Evolutionary conservation across 371 early-diverging fungal genomes (phyloP).

Genomic region (Actinomortierella ambigua): DNA sequence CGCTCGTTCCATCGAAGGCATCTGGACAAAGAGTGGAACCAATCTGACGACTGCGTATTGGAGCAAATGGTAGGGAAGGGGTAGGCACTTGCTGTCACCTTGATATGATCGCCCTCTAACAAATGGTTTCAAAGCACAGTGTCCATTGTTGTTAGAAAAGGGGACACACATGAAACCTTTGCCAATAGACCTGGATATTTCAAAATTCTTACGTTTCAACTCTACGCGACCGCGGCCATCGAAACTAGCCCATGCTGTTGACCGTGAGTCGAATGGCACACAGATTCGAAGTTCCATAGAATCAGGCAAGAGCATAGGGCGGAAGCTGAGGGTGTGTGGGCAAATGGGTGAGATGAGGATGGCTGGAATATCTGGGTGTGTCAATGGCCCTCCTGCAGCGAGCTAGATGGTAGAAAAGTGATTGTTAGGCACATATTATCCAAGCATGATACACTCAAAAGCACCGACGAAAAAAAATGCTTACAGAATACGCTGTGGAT

Average conservation of each 20-base stretch:
- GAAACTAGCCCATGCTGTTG: slow-evolving; percentile 81
- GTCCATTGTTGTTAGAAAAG: background rate
- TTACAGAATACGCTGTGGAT: slow-evolving; percentile 91
- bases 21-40: slow-evolving; percentile 79
- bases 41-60: slow-evolving; percentile 76
- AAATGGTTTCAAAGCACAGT: background rate
- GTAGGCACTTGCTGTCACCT: slow-evolving; percentile 81
- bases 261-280: slow-evolving; percentile 71
- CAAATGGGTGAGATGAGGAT: slow-evolving; percentile 94
- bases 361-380: slow-evolving; percentile 93
- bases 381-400: slow-evolving; percentile 90
- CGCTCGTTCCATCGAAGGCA: slow-evolving; percentile 88
- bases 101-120: slow-evolving; percentile 87
- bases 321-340: slow-evolving; percentile 91
- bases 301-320: slow-evolving; percentile 94
- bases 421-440: too few species aligned
- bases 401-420: too few species aligned
- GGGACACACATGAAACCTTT: background rate
- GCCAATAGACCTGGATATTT: too few species aligned
- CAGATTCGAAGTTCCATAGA: slow-evolving; percentile 77
- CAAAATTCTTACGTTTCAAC: slow-evolving; percentile 60
- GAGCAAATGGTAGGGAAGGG: slow-evolving; percentile 90
- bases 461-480: slow-evolving; percentile 32
- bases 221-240: slow-evolving; percentile 90
- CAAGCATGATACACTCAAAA: slow-evolving; percentile 50